Conservation (phyloP, 768 basidiomycete genomes). For the Artomyces pyxidatus region DNA sequence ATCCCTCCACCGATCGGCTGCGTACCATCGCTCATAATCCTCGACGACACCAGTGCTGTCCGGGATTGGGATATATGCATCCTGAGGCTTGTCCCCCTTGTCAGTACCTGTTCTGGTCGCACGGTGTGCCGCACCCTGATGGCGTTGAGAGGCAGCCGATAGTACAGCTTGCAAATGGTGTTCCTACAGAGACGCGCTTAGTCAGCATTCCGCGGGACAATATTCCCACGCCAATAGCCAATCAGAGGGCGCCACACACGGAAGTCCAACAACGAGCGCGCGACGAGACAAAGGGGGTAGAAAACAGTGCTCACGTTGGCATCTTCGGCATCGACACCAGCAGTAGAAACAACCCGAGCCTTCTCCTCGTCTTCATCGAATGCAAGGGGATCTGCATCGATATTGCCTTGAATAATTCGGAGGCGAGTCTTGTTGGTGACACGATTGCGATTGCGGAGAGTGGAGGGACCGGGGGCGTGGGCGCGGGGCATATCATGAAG, state of each 20-base stretch:
- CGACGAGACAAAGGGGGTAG: conserved; percentile 25
- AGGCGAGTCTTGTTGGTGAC: conserved; percentile 91
- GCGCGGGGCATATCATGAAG: conserved; percentile 87
- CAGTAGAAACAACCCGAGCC: conserved; percentile 70
- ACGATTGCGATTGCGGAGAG: conserved; percentile 80
- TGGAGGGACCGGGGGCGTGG: conserved; percentile 66
- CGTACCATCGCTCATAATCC: conserved; percentile 75
- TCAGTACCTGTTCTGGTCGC: conserved; percentile 29
- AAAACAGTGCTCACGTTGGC: conserved; percentile 67
- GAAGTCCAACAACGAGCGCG: conserved; percentile 35
- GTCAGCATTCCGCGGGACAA: conserved; percentile 48
- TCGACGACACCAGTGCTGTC: conserved; percentile 76
- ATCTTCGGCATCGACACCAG: conserved; percentile 89
- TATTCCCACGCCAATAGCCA: conserved; percentile 37
- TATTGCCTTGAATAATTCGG: conserved; percentile 71
- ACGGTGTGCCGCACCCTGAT: conserved; percentile 28
- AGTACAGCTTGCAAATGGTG: conserved; percentile 52
- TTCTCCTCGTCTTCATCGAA: conserved; percentile 85
- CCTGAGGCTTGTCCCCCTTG: conserved; percentile 34
- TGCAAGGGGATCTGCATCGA: conserved; percentile 72
- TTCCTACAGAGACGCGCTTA: conserved; percentile 37
- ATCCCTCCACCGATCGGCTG: conserved; percentile 61
- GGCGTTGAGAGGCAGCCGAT: conserved; percentile 44
- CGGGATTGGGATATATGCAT: conserved; percentile 86
- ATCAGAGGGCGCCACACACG: conserved; percentile 38